These are phyloP conservation scores for Boletus hoseneyae DNA, from an alignment of 1,284 basidiomycete species.

Conservation along the genomic window DNA sequence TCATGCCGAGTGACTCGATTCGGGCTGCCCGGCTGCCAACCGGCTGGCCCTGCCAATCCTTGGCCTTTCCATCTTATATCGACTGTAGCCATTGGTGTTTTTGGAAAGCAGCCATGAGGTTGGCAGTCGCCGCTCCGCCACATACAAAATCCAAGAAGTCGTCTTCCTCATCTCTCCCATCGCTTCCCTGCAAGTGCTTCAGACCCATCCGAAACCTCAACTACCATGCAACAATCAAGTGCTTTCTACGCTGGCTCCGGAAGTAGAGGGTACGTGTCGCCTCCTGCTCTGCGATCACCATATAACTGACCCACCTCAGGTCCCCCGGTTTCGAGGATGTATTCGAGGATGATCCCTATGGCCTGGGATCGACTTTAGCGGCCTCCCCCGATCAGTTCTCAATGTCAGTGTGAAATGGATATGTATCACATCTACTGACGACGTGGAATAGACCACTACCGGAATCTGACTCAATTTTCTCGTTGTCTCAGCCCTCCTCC, in stretches of 20 bases:
- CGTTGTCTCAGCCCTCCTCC: neutral
- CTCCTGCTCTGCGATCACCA: neutral
- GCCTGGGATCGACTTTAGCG: rapidly evolving
- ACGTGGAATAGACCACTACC: constrained; percentile 4
- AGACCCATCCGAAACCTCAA: neutral
- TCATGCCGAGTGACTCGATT: neutral
- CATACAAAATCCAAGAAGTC: neutral
- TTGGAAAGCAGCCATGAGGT: neutral
- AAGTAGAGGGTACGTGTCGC: neutral
- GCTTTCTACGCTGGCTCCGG: neutral
- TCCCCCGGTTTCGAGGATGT: neutral
- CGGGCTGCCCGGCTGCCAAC: neutral
- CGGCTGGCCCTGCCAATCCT: neutral
- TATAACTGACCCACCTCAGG: constrained; percentile 2
- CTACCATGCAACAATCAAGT: neutral
- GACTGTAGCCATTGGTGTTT: neutral
- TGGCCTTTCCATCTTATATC: neutral
- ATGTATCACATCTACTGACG: neutral
- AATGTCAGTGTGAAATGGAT: constrained; percentile 5
- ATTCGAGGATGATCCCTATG: neutral
- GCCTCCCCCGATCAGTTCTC: constrained; percentile 6
- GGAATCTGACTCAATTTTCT: neutral
- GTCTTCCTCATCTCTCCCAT: no score
- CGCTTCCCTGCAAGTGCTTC: no score
- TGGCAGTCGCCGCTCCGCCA: neutral